Percentiles rank a stretch among this genome's conserved stretches.
These are phyloP conservation scores for Nemania sp. DNA, from an alignment of 2,329 filamentous ascomycete species.

Conservation along the genomic window DNA sequence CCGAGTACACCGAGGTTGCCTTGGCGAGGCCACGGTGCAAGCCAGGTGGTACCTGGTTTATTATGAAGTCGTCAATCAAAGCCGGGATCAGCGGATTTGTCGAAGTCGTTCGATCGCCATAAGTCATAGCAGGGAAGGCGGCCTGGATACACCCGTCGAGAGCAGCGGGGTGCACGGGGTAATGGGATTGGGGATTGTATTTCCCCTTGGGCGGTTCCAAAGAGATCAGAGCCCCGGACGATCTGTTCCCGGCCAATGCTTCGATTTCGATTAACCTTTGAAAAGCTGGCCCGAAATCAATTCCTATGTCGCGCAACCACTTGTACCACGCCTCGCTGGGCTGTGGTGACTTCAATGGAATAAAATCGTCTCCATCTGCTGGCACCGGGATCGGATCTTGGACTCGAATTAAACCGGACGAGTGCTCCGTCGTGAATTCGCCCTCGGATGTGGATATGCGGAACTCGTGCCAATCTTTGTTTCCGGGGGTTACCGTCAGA, in stretches of 20 bases:
- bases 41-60: constrained; percentile 15
- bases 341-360: constrained; percentile 7
- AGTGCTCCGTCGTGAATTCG: background rate
- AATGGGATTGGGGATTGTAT: constrained; percentile 26
- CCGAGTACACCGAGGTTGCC: constrained; percentile 5
- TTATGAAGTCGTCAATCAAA: constrained; percentile 22
- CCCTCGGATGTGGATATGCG: background rate
- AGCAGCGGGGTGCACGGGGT: constrained; percentile 34
- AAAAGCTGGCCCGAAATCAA: background rate
- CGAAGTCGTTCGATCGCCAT: constrained; percentile 21
- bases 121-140: constrained; percentile 15
- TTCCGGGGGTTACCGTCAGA: background rate
- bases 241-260: background rate
- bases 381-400: background rate
- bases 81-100: constrained; percentile 18
- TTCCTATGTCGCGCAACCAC: background rate
- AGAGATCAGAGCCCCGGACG: background rate
- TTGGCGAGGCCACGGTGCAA: background rate
- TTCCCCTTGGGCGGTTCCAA: constrained; percentile 17
- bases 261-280: background rate
- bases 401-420: background rate
- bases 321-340: background rate
- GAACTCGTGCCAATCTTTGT: background rate
- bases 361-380: background rate
- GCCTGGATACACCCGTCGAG: constrained; percentile 35